A percentile compares a stretch with the other conserved stretches of the same genome.
These are phyloP conservation scores for Chrysanthemum makinoi DNA, from an alignment of 129 eudicot genomes.

Conservation along the genomic window DNA sequence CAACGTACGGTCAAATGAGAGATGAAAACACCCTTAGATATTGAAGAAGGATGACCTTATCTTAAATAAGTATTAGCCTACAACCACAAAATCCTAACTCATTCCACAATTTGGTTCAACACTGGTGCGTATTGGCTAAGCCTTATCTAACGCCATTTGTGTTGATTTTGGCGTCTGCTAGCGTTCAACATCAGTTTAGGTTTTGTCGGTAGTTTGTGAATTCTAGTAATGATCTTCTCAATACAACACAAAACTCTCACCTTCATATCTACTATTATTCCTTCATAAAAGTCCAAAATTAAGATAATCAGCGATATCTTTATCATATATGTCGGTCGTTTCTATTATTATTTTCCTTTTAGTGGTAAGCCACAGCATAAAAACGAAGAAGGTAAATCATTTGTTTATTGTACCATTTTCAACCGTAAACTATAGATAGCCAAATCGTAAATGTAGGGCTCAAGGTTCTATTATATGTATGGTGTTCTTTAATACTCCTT, in stretches of 20 bases:
- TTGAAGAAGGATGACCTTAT: slow-evolving; percentile 38
- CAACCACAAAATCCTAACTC: slow-evolving; percentile 37
- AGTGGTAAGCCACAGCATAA: too few relatives aligned
- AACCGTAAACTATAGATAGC: too few relatives aligned
- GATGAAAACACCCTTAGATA: slow-evolving; percentile 31
- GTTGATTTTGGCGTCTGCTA: slow-evolving; percentile 12
- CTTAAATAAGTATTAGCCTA: slow-evolving; percentile 27
- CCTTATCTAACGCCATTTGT: slow-evolving; percentile 31
- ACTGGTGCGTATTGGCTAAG: slow-evolving; percentile 28
- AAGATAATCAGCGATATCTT: too few relatives aligned
- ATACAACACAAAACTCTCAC: not conserved
- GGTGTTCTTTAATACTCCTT: too few relatives aligned
- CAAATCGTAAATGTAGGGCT: too few relatives aligned
- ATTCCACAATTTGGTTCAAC: slow-evolving; percentile 26
- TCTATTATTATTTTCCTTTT: too few relatives aligned
- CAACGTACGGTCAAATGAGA: slow-evolving; percentile 30
- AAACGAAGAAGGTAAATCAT: too few relatives aligned
- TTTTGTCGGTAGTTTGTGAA: slow-evolving; percentile 15
- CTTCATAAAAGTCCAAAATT: slow-evolving; percentile 14
- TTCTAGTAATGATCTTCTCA: slow-evolving; percentile 1
- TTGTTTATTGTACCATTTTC: too few relatives aligned
- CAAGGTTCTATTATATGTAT: too few relatives aligned
- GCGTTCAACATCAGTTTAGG: slow-evolving; percentile 18
- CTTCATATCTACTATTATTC: not conserved
- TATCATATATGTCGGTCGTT: too few relatives aligned